These are phyloP conservation scores for Wallacemonas sp. DNA, from an alignment of 208 protist species.

Conservation along the genomic window DNA sequence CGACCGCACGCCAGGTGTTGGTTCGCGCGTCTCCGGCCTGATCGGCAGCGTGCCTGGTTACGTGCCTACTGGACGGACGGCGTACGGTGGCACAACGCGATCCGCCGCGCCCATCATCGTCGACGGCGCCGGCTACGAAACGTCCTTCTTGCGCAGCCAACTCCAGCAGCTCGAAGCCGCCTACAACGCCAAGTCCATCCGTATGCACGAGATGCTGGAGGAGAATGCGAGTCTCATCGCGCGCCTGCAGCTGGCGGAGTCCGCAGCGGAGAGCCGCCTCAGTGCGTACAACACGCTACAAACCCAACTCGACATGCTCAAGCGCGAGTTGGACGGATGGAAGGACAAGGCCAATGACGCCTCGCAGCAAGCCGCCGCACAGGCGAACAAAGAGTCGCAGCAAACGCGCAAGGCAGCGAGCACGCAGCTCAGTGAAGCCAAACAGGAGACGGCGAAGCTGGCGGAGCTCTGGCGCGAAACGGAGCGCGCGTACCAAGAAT, in stretches of 20 bases:
- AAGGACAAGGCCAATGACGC: slow-evolving; percentile 31
- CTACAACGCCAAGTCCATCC: slow-evolving; percentile 83
- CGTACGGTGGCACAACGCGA: background rate
- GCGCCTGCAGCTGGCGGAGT: slow-evolving; percentile 44
- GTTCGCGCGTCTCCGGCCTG: too few relatives aligned
- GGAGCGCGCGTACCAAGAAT: slow-evolving; percentile 81
- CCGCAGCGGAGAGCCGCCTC: slow-evolving; percentile 28
- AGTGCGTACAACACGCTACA: slow-evolving; percentile 38
- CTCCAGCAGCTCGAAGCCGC: slow-evolving; percentile 85
- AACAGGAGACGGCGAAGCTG: slow-evolving; percentile 59
- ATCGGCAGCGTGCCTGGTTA: too few relatives aligned
- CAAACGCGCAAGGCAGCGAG: slow-evolving; percentile 23
- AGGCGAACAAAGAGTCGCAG: slow-evolving; percentile 33
- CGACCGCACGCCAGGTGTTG: too few relatives aligned
- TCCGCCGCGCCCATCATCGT: slow-evolving; percentile 33
- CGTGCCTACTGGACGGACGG: too few relatives aligned
- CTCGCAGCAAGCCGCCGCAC: slow-evolving; percentile 26
- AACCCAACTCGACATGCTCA: slow-evolving; percentile 32
- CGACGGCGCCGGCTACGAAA: slow-evolving; percentile 77
- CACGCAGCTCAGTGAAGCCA: slow-evolving; percentile 49
- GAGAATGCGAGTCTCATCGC: slow-evolving; percentile 53
- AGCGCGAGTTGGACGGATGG: slow-evolving; percentile 71
- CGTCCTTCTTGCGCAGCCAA: slow-evolving; percentile 75
- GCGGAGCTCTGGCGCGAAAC: slow-evolving; percentile 84
- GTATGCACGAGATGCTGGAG: slow-evolving; percentile 72